A percentile compares a stretch with the other conserved stretches of the same genome.
These are phyloP conservation scores for Blastomyces silverae DNA, from an alignment of 2,329 filamentous ascomycete species.

Conservation along the genomic window DNA sequence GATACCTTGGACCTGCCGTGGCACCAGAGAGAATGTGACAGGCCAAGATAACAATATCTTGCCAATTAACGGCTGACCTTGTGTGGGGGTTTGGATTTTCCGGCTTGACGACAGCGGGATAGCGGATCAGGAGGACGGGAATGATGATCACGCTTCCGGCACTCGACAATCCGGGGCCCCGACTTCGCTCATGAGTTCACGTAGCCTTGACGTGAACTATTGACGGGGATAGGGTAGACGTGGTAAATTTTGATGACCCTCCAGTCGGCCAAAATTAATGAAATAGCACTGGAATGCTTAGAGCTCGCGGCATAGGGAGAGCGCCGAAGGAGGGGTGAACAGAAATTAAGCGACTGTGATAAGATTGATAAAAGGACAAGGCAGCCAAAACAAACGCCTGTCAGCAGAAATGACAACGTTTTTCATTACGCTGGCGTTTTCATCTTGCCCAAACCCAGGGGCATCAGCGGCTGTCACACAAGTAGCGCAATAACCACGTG, in stretches of 20 bases:
- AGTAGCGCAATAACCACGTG: conserved; percentile 1
- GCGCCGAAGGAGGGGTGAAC: background rate
- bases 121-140: conserved; percentile 8
- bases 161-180: background rate
- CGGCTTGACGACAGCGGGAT: background rate
- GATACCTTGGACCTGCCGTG: conserved; percentile 4
- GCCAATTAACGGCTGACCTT: background rate
- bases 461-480: background rate
- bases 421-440: background rate
- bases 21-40: background rate
- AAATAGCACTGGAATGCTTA: background rate
- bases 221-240: background rate
- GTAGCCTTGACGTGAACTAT: background rate
- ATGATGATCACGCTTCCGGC: background rate
- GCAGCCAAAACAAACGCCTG: background rate
- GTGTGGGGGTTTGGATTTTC: background rate
- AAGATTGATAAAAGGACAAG: background rate
- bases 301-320: background rate
- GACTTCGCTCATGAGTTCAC: background rate
- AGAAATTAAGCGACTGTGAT: background rate
- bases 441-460: background rate
- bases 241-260: background rate
- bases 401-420: background rate
- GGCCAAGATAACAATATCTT: background rate
- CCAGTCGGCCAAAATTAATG: background rate